Evolutionary conservation across 2,329 filamentous ascomycete genomes (phyloP).

Genomic region (Curvularia hawaiiensis): DNA sequence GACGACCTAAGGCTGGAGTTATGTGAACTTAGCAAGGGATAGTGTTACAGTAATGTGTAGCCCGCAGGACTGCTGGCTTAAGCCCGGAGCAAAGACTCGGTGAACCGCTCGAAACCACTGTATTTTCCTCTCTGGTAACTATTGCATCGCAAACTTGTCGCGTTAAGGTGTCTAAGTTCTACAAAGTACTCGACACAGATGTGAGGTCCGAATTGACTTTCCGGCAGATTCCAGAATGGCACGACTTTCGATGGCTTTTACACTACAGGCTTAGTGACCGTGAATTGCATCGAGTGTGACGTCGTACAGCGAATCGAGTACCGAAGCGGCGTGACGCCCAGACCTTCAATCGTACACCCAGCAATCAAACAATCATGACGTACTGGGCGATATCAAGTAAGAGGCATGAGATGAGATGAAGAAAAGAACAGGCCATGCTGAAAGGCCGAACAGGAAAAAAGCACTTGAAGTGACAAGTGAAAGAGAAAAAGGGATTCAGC

Average conservation of each 20-base stretch:
- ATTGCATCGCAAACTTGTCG: not conserved
- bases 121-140: not conserved
- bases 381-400: not conserved
- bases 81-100: not conserved
- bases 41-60: not conserved
- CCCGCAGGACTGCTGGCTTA: too few relatives aligned
- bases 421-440: too few relatives aligned
- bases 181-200: not conserved
- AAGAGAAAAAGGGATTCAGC: not conserved
- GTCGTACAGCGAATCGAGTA: slow-evolving; percentile 5
- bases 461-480: not conserved
- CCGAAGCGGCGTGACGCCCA: not conserved
- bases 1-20: not conserved
- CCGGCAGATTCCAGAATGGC: not conserved
- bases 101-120: not conserved
- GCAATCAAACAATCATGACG: not conserved
- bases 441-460: too few relatives aligned
- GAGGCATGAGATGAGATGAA: not conserved
- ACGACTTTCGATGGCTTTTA: not conserved
- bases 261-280: slow-evolving; percentile 4
- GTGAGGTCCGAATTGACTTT: slow-evolving; percentile 9
- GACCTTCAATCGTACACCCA: not conserved
- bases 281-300: slow-evolving; percentile 4
- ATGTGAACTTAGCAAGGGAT: not conserved
- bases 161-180: not conserved